Evolutionary conservation across 352 stramenopile genomes (phyloP).

Genomic region (Pythium phragmiticola): DNA sequence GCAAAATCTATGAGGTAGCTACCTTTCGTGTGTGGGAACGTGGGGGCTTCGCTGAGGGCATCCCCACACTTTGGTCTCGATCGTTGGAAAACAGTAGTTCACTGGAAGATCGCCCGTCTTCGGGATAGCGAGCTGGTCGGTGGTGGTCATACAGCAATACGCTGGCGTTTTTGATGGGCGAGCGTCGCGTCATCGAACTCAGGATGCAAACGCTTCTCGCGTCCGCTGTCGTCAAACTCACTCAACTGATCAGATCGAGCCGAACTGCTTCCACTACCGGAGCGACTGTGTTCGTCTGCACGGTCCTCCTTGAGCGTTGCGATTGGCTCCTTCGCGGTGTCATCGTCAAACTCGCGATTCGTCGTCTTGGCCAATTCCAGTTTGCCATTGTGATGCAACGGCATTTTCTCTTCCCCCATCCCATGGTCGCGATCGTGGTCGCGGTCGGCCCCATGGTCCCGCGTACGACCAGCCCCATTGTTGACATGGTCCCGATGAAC

Average conservation of each 20-base stretch:
- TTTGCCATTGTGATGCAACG: neutral
- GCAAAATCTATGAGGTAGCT: slow-evolving; percentile 4
- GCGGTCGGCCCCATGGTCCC: neutral
- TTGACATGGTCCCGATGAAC: neutral
- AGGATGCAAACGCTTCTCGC: slow-evolving; percentile 15
- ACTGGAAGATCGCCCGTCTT: neutral
- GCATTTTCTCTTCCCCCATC: slow-evolving; percentile 7
- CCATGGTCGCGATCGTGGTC: neutral
- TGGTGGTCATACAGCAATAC: slow-evolving; percentile 14
- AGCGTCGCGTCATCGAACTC: slow-evolving; percentile 10
- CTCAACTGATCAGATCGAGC: neutral
- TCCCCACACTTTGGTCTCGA: no score
- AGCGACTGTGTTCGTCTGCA: neutral
- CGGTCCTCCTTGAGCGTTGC: neutral
- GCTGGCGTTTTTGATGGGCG: slow-evolving; percentile 22
- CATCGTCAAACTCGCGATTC: neutral
- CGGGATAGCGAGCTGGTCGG: neutral
- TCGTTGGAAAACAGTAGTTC: no score
- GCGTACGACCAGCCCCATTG: neutral
- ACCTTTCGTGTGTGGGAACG: neutral
- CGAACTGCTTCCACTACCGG: neutral
- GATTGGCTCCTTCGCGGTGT: neutral
- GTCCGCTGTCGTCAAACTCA: slow-evolving; percentile 18
- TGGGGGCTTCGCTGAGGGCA: no score
- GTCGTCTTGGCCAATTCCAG: neutral